Evolutionary conservation across 2,329 filamentous ascomycete species (phyloP).

Genomic region (Monilinia aucupariae): DNA sequence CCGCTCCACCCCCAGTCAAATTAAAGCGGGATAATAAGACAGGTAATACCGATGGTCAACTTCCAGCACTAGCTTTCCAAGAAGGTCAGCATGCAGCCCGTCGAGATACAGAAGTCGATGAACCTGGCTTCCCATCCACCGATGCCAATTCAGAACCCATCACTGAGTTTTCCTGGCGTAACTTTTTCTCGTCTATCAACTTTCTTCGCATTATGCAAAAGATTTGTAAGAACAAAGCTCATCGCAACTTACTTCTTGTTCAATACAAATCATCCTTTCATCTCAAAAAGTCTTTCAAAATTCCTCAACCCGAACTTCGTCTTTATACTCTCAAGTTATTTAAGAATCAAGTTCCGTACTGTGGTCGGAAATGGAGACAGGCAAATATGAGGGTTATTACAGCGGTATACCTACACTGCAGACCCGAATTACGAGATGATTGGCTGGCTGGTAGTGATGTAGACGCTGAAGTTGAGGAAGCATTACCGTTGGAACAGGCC

Average conservation of each 20-base stretch:
- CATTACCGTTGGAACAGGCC: conserved; percentile 85
- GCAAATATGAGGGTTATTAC: conserved; percentile 99
- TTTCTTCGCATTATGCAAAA: conserved; percentile 96
- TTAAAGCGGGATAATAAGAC: conserved; percentile 42
- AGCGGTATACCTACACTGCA: conserved; percentile 87
- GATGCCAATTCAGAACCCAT: conserved; percentile 70
- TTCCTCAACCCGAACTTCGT: conserved; percentile 79
- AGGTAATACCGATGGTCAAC: conserved; percentile 40
- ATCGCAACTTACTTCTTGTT: conserved; percentile 87
- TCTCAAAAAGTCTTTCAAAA: conserved; percentile 82
- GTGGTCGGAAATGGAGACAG: conserved; percentile 95
- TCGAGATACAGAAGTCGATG: conserved; percentile 62
- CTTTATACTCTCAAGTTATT: conserved; percentile 96
- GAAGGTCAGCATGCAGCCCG: conserved; percentile 30
- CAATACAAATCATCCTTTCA: conserved; percentile 94
- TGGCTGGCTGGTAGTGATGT: conserved; percentile 90
- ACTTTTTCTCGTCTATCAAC: conserved; percentile 93
- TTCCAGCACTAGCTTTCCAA: conserved; percentile 33
- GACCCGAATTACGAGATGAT: conserved; percentile 88
- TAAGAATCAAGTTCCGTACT: conserved; percentile 98
- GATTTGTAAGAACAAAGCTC: conserved; percentile 90
- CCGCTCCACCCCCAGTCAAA: conserved; percentile 77
- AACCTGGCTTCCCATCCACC: conserved; percentile 74
- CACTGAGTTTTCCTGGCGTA: conserved; percentile 84
- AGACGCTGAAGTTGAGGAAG: conserved; percentile 89